A percentile compares a stretch with the other conserved stretches of the same genome.
phyloP scores from a whole-genome alignment of 768 basidiomycete species.

The Suillus cothurnatus region DNA sequence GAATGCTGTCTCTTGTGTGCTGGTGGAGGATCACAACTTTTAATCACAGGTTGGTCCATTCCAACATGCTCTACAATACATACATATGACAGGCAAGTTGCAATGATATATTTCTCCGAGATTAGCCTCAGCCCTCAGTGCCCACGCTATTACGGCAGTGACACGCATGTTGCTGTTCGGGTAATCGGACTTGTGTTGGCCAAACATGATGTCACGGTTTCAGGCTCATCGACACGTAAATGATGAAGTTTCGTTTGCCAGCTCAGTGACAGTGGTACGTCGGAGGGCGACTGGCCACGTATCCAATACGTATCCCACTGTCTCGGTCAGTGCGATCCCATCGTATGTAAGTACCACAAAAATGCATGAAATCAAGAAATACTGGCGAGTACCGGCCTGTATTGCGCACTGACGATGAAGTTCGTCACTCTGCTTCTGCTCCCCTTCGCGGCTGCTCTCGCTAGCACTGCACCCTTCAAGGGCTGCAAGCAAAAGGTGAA shows the following conservation, averaged over 20 bases:
- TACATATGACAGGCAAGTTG: background rate
- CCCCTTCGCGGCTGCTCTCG: conserved; percentile 17
- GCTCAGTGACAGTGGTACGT: background rate
- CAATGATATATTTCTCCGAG: background rate
- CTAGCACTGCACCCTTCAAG: conserved; percentile 11
- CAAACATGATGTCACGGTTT: background rate
- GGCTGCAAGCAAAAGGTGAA: conserved; percentile 41
- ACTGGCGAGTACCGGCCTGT: background rate
- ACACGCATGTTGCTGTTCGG: background rate
- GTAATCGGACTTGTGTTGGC: background rate
- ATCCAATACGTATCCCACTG: background rate
- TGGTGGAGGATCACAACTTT: background rate
- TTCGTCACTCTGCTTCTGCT: background rate
- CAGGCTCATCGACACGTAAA: background rate
- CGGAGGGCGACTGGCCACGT: background rate
- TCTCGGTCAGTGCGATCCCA: background rate
- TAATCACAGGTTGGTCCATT: too few species aligned
- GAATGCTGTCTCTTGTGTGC: background rate
- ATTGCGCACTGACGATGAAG: background rate
- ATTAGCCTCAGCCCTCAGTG: background rate
- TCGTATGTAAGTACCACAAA: background rate
- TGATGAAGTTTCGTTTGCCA: background rate
- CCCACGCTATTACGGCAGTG: background rate
- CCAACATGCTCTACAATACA: background rate
- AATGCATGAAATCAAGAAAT: background rate